These are phyloP conservation scores for Amesomyces nigricolor DNA, from an alignment of 2,329 filamentous ascomycete genomes.

Conservation along the genomic window DNA sequence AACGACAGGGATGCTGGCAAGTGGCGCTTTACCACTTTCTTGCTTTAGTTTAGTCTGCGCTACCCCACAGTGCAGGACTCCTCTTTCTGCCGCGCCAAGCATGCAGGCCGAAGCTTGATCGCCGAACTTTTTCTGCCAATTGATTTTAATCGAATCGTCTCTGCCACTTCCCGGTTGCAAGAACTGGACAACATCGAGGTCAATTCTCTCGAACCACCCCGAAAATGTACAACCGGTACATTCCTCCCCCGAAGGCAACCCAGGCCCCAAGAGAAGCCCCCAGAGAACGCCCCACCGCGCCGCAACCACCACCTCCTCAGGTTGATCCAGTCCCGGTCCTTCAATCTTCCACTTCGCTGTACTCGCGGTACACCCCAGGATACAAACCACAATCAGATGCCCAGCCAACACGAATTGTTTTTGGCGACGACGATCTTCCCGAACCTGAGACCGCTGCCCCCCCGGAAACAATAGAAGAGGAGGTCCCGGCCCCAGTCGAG, in stretches of 20 bases:
- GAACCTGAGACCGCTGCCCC: constrained; percentile 1
- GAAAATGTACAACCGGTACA: constrained; percentile 25
- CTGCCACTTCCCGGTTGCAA: not conserved
- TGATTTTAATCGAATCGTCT: not conserved
- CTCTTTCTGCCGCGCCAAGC: not conserved
- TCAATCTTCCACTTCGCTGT: not conserved
- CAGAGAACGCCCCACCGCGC: no score
- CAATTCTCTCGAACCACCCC: not conserved
- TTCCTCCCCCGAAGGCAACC: constrained; percentile 21
- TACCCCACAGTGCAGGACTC: constrained; percentile 1
- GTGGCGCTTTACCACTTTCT: constrained; percentile 3
- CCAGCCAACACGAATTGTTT: constrained; percentile 18
- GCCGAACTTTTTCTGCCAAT: constrained; percentile 3
- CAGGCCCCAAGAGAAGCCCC: not conserved
- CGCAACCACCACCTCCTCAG: not conserved
- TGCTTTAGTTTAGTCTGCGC: not conserved
- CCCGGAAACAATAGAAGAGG: not conserved
- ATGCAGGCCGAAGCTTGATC: constrained; percentile 5
- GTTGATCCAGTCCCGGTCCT: not conserved
- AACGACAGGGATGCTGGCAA: no score
- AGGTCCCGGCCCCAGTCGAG: not conserved
- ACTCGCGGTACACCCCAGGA: constrained; percentile 8
- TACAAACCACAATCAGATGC: not conserved
- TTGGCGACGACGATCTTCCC: constrained; percentile 13
- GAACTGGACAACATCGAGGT: not conserved